phyloP scores from a whole-genome alignment of 129 eudicot genomes.

The Erigeron canadensis region DNA sequence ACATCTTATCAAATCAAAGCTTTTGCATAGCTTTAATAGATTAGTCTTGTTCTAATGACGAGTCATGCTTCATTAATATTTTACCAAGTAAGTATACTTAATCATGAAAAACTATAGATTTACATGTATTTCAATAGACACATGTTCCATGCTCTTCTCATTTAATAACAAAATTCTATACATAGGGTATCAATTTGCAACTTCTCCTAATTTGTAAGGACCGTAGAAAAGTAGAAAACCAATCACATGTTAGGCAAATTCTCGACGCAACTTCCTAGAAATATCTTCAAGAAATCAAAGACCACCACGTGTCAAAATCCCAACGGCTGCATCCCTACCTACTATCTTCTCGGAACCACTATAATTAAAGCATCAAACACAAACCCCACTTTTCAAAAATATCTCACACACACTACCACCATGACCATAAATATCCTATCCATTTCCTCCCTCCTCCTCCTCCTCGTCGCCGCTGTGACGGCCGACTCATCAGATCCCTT shows the following conservation, averaged over 20 bases:
- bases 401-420: conserved; percentile 13
- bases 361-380: conserved; percentile 19
- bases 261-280: conserved; percentile 11
- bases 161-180: neutral
- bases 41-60: too few species aligned
- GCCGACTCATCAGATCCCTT: conserved; percentile 41
- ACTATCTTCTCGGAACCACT: conserved; percentile 27
- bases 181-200: neutral
- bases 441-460: conserved; percentile 28
- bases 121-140: too few species aligned
- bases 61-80: too few species aligned
- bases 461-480: conserved; percentile 29
- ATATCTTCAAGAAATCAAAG: neutral
- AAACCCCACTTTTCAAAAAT: conserved; percentile 1
- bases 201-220: neutral
- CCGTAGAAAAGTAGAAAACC: neutral
- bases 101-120: too few species aligned
- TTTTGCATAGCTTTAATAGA: too few species aligned
- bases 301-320: conserved; percentile 1
- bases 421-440: neutral
- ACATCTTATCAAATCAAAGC: too few species aligned
- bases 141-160: too few species aligned
- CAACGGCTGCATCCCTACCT: conserved; percentile 18
- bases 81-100: too few species aligned
- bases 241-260: neutral